phyloP scores from a whole-genome alignment of 2,329 filamentous ascomycete species.

The Talaromyces sp. region DNA sequence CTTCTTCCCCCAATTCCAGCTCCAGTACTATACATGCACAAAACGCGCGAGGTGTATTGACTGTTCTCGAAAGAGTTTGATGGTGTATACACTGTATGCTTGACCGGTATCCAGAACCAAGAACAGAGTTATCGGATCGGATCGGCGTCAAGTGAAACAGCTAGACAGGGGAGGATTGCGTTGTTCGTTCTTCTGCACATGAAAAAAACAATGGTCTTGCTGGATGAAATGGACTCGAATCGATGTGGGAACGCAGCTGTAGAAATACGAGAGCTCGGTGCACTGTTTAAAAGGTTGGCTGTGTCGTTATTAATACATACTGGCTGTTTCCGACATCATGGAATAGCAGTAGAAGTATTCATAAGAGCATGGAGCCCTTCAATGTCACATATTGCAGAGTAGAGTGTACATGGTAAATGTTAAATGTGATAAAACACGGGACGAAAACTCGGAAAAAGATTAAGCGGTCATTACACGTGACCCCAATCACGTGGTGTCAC shows the following conservation, averaged over 20 bases:
- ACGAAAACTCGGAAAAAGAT: not conserved
- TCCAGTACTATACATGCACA: slow-evolving; percentile 42
- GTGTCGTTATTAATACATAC: not conserved
- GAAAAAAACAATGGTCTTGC: too few relatives aligned
- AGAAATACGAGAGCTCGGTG: not conserved
- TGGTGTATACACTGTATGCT: not conserved
- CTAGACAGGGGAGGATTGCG: slow-evolving; percentile 12
- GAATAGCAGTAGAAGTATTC: not conserved
- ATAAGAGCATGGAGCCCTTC: not conserved
- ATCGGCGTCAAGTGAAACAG: slow-evolving; percentile 16
- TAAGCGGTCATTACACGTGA: not conserved
- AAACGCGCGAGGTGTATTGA: slow-evolving; percentile 32
- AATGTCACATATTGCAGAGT: not conserved
- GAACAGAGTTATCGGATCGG: not conserved
- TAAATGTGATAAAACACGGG: not conserved
- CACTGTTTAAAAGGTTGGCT: not conserved
- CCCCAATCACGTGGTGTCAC: not conserved
- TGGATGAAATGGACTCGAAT: not conserved
- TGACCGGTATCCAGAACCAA: slow-evolving; percentile 2
- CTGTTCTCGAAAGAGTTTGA: slow-evolving; percentile 13
- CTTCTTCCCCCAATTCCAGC: slow-evolving; percentile 25
- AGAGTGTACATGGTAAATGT: not conserved
- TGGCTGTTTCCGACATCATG: not conserved
- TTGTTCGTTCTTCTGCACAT: not conserved
- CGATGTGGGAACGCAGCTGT: too few relatives aligned